phyloP scores from a whole-genome alignment of 2,329 filamentous ascomycete genomes.

The Mariannaea sp. region DNA sequence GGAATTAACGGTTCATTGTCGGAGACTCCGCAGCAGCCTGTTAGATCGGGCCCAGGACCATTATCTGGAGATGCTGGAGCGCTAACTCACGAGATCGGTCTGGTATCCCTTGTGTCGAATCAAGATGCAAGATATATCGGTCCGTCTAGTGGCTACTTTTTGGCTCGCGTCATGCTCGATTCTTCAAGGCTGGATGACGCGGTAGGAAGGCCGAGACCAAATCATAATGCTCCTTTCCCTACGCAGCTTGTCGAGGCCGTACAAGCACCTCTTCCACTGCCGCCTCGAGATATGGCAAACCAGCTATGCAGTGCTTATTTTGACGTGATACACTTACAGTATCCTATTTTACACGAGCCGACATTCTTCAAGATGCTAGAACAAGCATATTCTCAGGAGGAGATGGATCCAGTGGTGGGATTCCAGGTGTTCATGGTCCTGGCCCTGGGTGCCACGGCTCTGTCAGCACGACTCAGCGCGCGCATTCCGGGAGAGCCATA shows the following conservation, averaged over 20 bases:
- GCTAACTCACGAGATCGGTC: conserved; percentile 56
- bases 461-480: conserved; percentile 49
- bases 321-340: conserved; percentile 52
- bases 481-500: conserved; percentile 55
- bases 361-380: conserved; percentile 48
- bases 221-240: conserved; percentile 27
- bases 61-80: conserved; percentile 27
- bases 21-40: conserved; percentile 16
- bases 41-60: conserved; percentile 19
- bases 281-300: conserved; percentile 42
- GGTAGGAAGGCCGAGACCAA: conserved; percentile 2
- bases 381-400: conserved; percentile 41
- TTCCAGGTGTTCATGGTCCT: conserved; percentile 61
- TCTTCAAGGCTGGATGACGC: conserved; percentile 37
- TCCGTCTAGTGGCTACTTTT: conserved; percentile 59
- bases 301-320: conserved; percentile 54
- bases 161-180: conserved; percentile 54
- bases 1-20: background rate
- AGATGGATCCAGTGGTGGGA: conserved; percentile 37
- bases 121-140: conserved; percentile 58
- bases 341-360: conserved; percentile 54
- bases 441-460: conserved; percentile 52
- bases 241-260: conserved; percentile 41
- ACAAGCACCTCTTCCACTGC: conserved; percentile 41
- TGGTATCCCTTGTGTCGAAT: conserved; percentile 55